These are phyloP conservation scores for Vitis labrusca DNA, from an alignment of 164 flowering plant genomes.

Conservation along the genomic window DNA sequence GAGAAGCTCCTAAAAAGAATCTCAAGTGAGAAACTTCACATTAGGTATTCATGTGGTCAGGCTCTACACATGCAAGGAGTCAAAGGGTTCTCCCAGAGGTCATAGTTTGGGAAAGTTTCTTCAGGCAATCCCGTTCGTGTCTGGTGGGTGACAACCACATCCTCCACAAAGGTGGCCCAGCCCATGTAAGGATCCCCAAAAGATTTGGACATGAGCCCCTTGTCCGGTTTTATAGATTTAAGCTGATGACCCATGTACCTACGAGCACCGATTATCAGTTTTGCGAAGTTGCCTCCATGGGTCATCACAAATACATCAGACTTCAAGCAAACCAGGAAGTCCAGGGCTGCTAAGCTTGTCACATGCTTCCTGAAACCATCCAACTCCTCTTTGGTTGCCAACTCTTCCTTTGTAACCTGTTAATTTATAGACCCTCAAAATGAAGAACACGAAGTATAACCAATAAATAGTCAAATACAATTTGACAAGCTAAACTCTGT, in stretches of 20 bases:
- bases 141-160: conserved; percentile 85
- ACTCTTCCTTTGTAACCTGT: conserved; percentile 95
- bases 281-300: conserved; percentile 97
- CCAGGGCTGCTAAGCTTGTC: conserved; percentile 95
- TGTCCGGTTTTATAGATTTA: conserved; percentile 96
- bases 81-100: conserved; percentile 97
- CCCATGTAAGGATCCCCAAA: conserved; percentile 99
- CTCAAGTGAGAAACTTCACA: not conserved
- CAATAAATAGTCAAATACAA: not conserved
- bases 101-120: conserved; percentile 94
- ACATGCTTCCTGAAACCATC: conserved; percentile 86
- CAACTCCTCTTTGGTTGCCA: conserved; percentile 76
- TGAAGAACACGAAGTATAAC: not conserved
- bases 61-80: conserved; percentile 99
- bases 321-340: conserved; percentile 93
- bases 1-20: conserved; percentile 4
- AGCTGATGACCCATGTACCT: conserved; percentile 90
- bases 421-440: not conserved
- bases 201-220: conserved; percentile 97
- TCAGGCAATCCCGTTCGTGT: conserved; percentile 93
- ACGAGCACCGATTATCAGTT: conserved; percentile 88
- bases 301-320: conserved; percentile 99
- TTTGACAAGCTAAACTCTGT: not conserved
- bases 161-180: conserved; percentile 94
- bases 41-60: conserved; percentile 23